Conservation (phyloP, 495 filamentous ascomycete species). For the Penicillium argentinense region DNA sequence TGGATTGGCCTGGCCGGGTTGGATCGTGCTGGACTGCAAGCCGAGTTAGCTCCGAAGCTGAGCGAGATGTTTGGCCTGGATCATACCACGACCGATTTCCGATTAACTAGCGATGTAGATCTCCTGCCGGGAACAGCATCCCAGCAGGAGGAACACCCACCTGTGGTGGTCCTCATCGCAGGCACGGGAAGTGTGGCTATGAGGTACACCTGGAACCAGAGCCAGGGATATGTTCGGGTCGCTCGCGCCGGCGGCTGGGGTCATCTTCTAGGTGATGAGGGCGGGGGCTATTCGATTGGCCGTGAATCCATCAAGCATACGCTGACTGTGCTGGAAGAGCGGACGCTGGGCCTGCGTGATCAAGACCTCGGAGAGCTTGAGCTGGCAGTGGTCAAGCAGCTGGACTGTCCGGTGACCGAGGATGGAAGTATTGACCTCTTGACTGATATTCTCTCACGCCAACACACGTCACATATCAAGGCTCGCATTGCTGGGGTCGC, state of each 20-base stretch:
- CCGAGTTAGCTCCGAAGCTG: slow-evolving; percentile 15
- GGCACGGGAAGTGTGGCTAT: slow-evolving; percentile 36
- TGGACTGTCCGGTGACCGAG: slow-evolving; percentile 4
- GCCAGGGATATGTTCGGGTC: slow-evolving; percentile 16
- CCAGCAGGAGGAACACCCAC: slow-evolving; percentile 6
- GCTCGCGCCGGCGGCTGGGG: slow-evolving; percentile 40
- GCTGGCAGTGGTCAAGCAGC: slow-evolving; percentile 12
- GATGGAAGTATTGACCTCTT: slow-evolving; percentile 18
- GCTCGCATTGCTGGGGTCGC: slow-evolving; percentile 25
- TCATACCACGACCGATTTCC: slow-evolving; percentile 9
- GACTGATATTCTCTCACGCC: slow-evolving; percentile 16
- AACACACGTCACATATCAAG: slow-evolving; percentile 13
- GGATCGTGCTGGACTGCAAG: slow-evolving; percentile 24
- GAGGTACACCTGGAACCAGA: slow-evolving; percentile 20
- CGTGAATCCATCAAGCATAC: slow-evolving; percentile 29
- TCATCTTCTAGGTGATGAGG: slow-evolving; percentile 38
- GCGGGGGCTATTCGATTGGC: slow-evolving; percentile 37
- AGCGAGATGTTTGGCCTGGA: slow-evolving; percentile 19
- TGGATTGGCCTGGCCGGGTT: slow-evolving; percentile 32
- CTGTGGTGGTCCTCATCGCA: slow-evolving; percentile 34
- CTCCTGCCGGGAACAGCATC: slow-evolving; percentile 24
- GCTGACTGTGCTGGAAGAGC: slow-evolving; percentile 21
- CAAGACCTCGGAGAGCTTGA: slow-evolving; percentile 11
- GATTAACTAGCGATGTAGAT: slow-evolving; percentile 32
- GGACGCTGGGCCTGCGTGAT: slow-evolving; percentile 7